Evolutionary conservation across 192 early-diverging fungal genomes (phyloP), one percentile per base, ranked within the genome.

Genomic region (Linnemannia schmuckeri): DNA sequence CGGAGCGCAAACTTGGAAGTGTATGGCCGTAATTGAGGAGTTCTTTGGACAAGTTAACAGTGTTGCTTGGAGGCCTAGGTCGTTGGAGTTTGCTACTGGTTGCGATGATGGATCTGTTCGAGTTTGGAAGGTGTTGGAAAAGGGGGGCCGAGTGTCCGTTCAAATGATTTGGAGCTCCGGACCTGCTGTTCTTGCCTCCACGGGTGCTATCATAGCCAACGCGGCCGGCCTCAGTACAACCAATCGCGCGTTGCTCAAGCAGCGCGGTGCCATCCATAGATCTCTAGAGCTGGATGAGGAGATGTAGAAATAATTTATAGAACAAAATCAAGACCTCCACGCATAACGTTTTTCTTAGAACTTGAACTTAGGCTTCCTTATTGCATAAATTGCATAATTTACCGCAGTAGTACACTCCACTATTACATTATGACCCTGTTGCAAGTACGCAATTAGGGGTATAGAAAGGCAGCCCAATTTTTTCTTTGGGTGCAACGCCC

Each of bases 21-120:
- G 40, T 49, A 75, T 85, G 42, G 91, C 84, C 89, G 35, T 84
- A 72, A 24, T 89, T 0, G 57, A 52, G 27, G 94, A 93, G 20
- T 95, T 96, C 83, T 81, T 82, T 18, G 87, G 90, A 46, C 92
- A 92, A 33, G 91, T 96, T 20, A 89, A 94, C 38, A 94, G 90
- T 77, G 76, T 96, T 40, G 90, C 95, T 6, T 97, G 95, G 94
- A 94, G 93, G 76, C 94, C 95, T 0, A 90, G 95, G 81, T 88
- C 89, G 80, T 82, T 78, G 41, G 61, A 81, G 24, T 83, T 97
- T 40, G 88, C 95, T 20, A 92, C 95, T 15, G 93, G 89, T 10
- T 94, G 95, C 66, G 93, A 92, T 81, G 96, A 97, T 83, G 88
- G 92, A 76, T 90, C 89, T 12, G 81, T 97, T 41, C 90, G 92